Evolutionary conservation across 768 basidiomycete species (phyloP), one percentile per base, ranked within the genome.

Genomic region (Boletus eberwhitei): DNA sequence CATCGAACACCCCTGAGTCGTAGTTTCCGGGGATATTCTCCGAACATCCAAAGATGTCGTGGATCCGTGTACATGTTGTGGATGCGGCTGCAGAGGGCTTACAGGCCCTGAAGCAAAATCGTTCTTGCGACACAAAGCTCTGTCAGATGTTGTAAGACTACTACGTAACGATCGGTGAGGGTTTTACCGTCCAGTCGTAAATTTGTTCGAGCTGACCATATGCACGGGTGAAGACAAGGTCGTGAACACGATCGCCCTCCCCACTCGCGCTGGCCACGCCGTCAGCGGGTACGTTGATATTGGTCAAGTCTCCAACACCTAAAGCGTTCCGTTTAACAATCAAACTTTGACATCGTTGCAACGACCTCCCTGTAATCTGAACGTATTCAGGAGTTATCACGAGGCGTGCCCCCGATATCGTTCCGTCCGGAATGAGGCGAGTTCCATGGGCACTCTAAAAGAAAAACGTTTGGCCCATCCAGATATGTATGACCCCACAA

Each of bases 31-130:
- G 81, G 77, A 84, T 83, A 61, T 86, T 83, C 82, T 85, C 87
- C 5, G 36, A 67, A 62, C 88, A 81, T 14, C 84, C 85, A 73
- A 82, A 75, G 24, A 73, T 53, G 49, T 80, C 77, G 64, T 77
- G 75, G 58, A 86, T 82, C 59, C 85, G 85, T 60, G 87, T 75
- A 66, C 86, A 90, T 60, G 76, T 72, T 4, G 64, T 67, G 1
- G 82, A 78, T 2, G 85, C 81, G 22, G 68, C 71, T 1, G 73
- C 74, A 35, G 69, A 69, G 24, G 80, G 78, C 52, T 81, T 82
- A 69, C 86, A 89, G 16, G 80, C 86, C 42, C 87, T 82, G 74
- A 89, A 80, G 73, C 88, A 91, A 72, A 88, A 91, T 58, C 80
- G 69, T 43, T 74, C 64, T 57, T 73, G 74, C 5, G 80, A 77